Base-by-base conservation (phyloP, 495 filamentous ascomycete species). In the Hypoxylon lienhwacheense region DNA sequence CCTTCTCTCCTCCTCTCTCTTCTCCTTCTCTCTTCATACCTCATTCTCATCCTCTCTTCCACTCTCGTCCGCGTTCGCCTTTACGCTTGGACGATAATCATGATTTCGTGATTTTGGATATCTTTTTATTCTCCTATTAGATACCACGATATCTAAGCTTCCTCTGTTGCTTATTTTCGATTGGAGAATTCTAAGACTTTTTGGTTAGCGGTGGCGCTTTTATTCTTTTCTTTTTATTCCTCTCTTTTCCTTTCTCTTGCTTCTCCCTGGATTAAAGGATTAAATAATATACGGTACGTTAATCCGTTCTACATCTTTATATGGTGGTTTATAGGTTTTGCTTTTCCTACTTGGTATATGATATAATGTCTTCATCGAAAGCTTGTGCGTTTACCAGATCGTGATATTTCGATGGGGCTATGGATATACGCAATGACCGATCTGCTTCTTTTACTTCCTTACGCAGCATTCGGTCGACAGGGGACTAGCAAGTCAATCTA, bases 261-360 rank as follows among this genome's bases (percentile, higher is more conserved):
- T 56, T 56, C 17, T 56, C 40, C 21, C 31, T 40, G 26, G 15
- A n/a, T n/a, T n/a, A n/a, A n/a, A n/a, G n/a, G n/a, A n/a, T n/a
- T 41, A 39, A 55, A 50, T 47, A 50, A 43, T 52, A n/a, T 37
- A 49, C 28, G 57, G 57, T 61, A 61, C 36, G 57, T 61, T 55
- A 29, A 39, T 45, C 22, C n/a, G 43, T 46, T 50, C 12, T 37
- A 42, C 16, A 8, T 41, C 21, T 42, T 31, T 45, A 14, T 15
- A 41, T 51, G 35, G 5, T 14, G 21, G 4, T 43, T 15, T 52
- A n/a, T 59, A 19, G 37, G 47, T 45, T 52, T 55, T 42, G 15
- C 10, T 24, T 31, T 25, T 42, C 5, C 16, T 25, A 15, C 49
- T 54, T 48, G n/a, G n/a, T n/a, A n/a, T n/a, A n/a, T n/a, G n/a